Base-by-base conservation (phyloP, 2,329 filamentous ascomycete genomes). In the Hortaea sp. region DNA sequence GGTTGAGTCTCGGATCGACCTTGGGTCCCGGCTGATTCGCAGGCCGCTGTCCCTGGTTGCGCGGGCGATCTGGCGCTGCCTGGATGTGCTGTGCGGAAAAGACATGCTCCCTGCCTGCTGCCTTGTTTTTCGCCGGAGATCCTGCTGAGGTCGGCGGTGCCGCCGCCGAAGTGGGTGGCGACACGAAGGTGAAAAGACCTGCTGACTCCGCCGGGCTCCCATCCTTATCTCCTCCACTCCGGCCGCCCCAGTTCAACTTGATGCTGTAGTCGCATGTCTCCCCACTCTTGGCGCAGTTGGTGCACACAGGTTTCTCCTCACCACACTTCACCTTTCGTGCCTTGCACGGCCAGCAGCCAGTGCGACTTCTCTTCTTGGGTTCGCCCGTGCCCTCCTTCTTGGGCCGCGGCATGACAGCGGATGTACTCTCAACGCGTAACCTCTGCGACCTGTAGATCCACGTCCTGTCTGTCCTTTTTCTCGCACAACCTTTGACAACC, bases 221-320 rank as follows among this genome's bases (percentile, higher is more conserved):
- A 37, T 64, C 67, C 43, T 61, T 56, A 43, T 67, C 67, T 50
- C 74, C 75, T 60, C 78, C 82, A 42, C 76, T 74, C 47, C 85
- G 76, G 4, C 85, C 84, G 49, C 84, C 82, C 86, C 86, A 90
- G 57, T 89, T 89, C 53, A 90, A 69, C 30, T 84, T 77, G 56
- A 90, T 85, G 57, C 79, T 85, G 63, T 89, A 90, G 65, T 92
- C 85, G 68, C 86, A 92, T 41, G 70, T 69, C 60, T 88, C 84
- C 50, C 81, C 80, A 39, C 43, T 57, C 52, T 82, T 79, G 56
- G 80, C 73, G 64, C 86, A 90, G 59, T 88, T 88, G 42, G 75
- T 59, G 65, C 86, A 90, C 51, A 66, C 68, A 10, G 86, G 85
- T 54, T 82, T 83, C 60, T 85, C 81, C 64, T 90, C 86, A 52